A percentile compares a stretch with the other conserved stretches of the same genome.
These are phyloP conservation scores for Fraxinus quadrangulata DNA, from an alignment of 257 asterid genomes.

Conservation along the genomic window DNA sequence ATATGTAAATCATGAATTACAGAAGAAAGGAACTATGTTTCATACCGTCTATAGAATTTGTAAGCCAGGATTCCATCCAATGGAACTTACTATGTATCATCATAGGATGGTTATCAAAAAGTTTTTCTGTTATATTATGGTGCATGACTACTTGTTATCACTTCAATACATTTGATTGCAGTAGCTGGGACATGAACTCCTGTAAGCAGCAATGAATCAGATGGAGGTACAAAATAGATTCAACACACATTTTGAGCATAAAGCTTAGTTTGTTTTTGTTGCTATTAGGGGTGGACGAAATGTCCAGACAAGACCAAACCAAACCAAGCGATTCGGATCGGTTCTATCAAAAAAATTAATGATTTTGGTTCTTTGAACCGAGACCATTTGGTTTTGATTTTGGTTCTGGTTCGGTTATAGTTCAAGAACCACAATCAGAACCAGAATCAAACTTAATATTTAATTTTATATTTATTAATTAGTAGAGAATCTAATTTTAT, in stretches of 20 bases:
- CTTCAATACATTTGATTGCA: neutral
- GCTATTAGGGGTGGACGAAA: too few relatives aligned
- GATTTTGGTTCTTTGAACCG: too few relatives aligned
- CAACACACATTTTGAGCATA: neutral
- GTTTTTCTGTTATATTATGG: neutral
- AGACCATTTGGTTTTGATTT: too few relatives aligned
- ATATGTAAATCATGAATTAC: neutral
- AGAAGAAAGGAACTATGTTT: neutral
- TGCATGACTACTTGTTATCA: neutral
- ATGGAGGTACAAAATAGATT: neutral
- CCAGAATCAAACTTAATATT: too few relatives aligned
- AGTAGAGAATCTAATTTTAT: too few relatives aligned
- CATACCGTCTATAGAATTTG: neutral
- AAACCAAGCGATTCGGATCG: too few relatives aligned
- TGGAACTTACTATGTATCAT: neutral
- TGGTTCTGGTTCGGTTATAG: too few relatives aligned
- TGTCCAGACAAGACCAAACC: too few relatives aligned
- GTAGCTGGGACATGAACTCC: constrained; percentile 3
- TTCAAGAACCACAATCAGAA: too few relatives aligned
- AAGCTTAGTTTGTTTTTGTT: neutral
- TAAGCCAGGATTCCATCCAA: neutral
- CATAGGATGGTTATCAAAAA: neutral
- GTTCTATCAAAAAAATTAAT: too few relatives aligned
- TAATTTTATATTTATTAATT: too few relatives aligned
- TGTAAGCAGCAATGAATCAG: neutral